Conservation (phyloP, 441 rosid species). For the Dalechampia spathulata region DNA sequence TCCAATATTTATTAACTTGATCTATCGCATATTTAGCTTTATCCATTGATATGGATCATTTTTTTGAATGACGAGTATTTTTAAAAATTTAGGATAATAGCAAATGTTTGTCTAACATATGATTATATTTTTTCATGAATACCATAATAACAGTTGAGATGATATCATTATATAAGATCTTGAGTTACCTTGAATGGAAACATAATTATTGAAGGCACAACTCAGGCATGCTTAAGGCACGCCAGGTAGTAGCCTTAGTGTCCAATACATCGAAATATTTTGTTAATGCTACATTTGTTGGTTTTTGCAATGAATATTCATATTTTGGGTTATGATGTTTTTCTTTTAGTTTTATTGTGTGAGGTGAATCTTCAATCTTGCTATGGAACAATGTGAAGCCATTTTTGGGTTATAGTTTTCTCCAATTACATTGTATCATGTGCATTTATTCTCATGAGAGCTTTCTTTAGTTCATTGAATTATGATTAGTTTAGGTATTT, state of each 20-base stretch:
- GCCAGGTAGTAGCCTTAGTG: background rate
- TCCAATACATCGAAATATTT: background rate
- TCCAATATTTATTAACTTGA: too few species aligned
- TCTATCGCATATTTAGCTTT: too few species aligned
- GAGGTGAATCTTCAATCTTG: background rate
- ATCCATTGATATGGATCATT: too few species aligned
- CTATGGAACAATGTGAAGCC: background rate
- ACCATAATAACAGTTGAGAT: too few species aligned
- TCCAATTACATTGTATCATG: background rate
- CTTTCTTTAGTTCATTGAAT: background rate
- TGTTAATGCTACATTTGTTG: background rate
- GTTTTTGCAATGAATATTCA: constrained; percentile 1
- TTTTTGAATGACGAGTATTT: too few species aligned
- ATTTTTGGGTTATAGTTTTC: constrained; percentile 1
- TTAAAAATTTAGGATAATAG: too few species aligned
- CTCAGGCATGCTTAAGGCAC: too few species aligned
- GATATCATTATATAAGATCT: too few species aligned
- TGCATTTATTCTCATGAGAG: background rate
- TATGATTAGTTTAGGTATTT: constrained; percentile 4
- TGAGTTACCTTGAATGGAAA: too few species aligned
- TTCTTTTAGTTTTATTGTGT: background rate
- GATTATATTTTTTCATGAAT: too few species aligned
- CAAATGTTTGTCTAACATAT: too few species aligned
- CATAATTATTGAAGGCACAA: too few species aligned
- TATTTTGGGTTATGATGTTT: background rate